These are phyloP conservation scores for Furcasterigmium furcatum DNA, from an alignment of 2,329 filamentous ascomycete genomes.

Conservation along the genomic window DNA sequence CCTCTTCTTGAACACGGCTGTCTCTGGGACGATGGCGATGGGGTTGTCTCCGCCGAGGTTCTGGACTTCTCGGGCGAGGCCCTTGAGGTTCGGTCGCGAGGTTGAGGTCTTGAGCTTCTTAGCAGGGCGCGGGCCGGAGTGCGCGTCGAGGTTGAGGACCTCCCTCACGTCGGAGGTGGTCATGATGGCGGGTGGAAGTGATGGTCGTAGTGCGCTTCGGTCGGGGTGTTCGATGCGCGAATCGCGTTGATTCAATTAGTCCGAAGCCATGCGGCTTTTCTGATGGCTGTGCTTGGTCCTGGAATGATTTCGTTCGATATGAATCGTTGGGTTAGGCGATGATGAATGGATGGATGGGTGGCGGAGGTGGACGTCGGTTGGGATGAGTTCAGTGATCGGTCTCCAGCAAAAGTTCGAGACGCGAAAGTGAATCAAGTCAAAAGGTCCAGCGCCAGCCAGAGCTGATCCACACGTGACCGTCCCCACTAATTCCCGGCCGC, in stretches of 20 bases:
- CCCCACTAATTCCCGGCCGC: too few relatives aligned
- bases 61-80: conserved; percentile 63
- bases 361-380: too few relatives aligned
- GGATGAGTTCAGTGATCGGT: too few relatives aligned
- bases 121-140: conserved; percentile 48
- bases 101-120: conserved; percentile 73
- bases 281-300: too few relatives aligned
- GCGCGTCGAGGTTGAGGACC: conserved; percentile 72
- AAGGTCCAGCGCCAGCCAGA: too few relatives aligned
- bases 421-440: too few relatives aligned
- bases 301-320: too few relatives aligned
- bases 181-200: conserved; percentile 44
- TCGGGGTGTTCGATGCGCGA: background rate
- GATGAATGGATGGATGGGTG: too few relatives aligned
- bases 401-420: too few relatives aligned
- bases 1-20: conserved; percentile 56
- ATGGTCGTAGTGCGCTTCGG: background rate
- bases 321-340: too few relatives aligned
- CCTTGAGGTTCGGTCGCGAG: conserved; percentile 58
- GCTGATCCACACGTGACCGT: too few relatives aligned
- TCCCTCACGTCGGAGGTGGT: conserved; percentile 80
- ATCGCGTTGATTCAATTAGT: background rate
- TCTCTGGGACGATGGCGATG: conserved; percentile 62
- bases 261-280: background rate
- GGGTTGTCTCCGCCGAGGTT: conserved; percentile 64